These are phyloP conservation scores for Abrus pulchellus DNA, from an alignment of 306 rosid species.

Conservation along the genomic window DNA sequence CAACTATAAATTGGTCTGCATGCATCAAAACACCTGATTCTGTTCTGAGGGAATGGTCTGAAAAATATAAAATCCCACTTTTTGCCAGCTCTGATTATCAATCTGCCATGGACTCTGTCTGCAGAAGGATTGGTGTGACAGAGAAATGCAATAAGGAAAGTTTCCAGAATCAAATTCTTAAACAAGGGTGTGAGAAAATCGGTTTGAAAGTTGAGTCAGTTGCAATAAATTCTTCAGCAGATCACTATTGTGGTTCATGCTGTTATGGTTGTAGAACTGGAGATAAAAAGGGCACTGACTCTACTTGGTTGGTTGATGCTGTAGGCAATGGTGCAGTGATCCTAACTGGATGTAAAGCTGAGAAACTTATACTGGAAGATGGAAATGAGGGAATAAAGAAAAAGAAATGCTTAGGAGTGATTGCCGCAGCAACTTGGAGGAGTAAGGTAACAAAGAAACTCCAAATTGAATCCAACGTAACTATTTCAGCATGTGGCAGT, in stretches of 20 bases:
- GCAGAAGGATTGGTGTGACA: slow-evolving; percentile 79
- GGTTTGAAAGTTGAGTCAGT: slow-evolving; percentile 77
- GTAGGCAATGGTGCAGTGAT: slow-evolving; percentile 81
- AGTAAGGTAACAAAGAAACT: slow-evolving; percentile 68
- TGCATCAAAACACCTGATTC: slow-evolving; percentile 78
- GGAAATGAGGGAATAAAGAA: slow-evolving; percentile 51
- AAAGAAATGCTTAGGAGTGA: slow-evolving; percentile 75
- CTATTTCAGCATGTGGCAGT: slow-evolving; percentile 85
- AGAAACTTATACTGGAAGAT: slow-evolving; percentile 62
- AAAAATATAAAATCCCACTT: slow-evolving; percentile 68
- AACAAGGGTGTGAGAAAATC: slow-evolving; percentile 80
- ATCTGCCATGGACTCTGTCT: slow-evolving; percentile 82
- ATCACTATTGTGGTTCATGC: slow-evolving; percentile 92
- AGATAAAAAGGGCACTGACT: slow-evolving; percentile 76
- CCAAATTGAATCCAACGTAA: slow-evolving; percentile 77
- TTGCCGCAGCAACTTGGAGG: slow-evolving; percentile 60
- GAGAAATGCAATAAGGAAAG: slow-evolving; percentile 60
- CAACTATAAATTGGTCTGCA: slow-evolving; percentile 96
- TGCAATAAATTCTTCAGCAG: slow-evolving; percentile 68
- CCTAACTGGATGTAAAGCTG: slow-evolving; percentile 85
- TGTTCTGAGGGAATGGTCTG: slow-evolving; percentile 81
- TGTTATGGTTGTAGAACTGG: slow-evolving; percentile 81
- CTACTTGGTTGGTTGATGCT: slow-evolving; percentile 91
- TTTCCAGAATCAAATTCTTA: slow-evolving; percentile 77
- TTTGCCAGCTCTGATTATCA: slow-evolving; percentile 68